Conservation (phyloP, 192 early-diverging fungal species). For the Chytriomyces sp. region DNA sequence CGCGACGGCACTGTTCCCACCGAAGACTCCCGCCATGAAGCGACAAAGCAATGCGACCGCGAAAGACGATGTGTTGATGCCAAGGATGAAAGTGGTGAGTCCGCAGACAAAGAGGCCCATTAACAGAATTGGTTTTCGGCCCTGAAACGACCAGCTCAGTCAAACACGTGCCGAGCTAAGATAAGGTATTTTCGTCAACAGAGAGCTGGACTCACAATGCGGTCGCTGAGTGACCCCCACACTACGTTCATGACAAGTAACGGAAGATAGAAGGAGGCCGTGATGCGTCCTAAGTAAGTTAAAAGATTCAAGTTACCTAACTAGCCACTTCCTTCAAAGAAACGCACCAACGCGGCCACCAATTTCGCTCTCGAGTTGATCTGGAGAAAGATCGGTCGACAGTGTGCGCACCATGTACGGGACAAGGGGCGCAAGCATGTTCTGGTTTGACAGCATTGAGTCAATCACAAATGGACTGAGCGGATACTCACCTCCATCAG, state of each 20-base stretch:
- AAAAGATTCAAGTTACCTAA: no score
- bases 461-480: no score
- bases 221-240: slow-evolving; percentile 47
- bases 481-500: no score
- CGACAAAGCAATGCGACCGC: slow-evolving; percentile 21
- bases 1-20: slow-evolving; percentile 44
- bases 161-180: no score
- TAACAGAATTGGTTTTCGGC: slow-evolving; percentile 31
- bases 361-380: neutral
- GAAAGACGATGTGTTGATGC: slow-evolving; percentile 23
- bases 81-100: slow-evolving; percentile 23
- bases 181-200: neutral
- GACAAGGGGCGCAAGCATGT: slow-evolving; percentile 46
- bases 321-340: neutral
- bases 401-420: slow-evolving; percentile 44
- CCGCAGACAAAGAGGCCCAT: slow-evolving; percentile 27
- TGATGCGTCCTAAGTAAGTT: slow-evolving; percentile 40
- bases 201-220: slow-evolving; percentile 16
- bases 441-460: no score
- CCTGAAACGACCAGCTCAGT: no score
- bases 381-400: neutral
- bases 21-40: slow-evolving; percentile 49
- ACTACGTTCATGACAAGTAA: slow-evolving; percentile 47
- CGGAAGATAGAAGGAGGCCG: slow-evolving; percentile 44
- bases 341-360: neutral